Conservation (phyloP, 1,284 basidiomycete genomes). For the Naganishia sp. region DNA sequence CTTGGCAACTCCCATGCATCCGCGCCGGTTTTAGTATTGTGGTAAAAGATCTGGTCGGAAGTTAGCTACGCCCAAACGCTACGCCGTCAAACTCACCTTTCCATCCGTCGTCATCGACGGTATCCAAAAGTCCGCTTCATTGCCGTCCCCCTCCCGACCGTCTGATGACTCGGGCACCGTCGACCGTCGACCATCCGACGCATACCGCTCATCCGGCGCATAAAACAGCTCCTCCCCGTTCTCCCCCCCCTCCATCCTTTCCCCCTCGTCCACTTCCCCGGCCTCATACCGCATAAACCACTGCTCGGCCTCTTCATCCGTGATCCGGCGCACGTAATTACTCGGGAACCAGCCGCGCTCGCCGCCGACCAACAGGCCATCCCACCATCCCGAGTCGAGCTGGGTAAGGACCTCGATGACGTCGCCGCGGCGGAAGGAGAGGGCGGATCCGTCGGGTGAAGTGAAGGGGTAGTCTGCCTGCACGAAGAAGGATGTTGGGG, state of each 20-base stretch:
- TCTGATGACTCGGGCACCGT: not conserved
- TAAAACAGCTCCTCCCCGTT: constrained; percentile 19
- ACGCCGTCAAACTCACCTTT: constrained; percentile 44
- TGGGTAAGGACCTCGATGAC: constrained; percentile 91
- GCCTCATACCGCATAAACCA: constrained; percentile 53
- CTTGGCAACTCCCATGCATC: constrained; percentile 79
- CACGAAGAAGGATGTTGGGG: constrained; percentile 66
- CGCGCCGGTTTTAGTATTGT: constrained; percentile 87
- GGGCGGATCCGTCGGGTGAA: constrained; percentile 80
- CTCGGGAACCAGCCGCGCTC: constrained; percentile 93
- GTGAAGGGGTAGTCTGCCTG: constrained; percentile 89
- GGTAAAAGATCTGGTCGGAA: constrained; percentile 76
- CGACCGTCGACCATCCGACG: too few relatives aligned
- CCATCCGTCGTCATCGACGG: constrained; percentile 53
- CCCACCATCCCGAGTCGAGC: constrained; percentile 97
- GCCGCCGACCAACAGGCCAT: constrained; percentile 82
- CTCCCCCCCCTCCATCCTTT: constrained; percentile 29
- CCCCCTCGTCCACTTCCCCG: constrained; percentile 16
- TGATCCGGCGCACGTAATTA: constrained; percentile 83
- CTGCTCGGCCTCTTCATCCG: constrained; percentile 74
- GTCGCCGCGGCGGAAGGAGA: constrained; percentile 82
- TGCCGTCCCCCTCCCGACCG: constrained; percentile 31
- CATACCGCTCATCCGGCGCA: constrained; percentile 7
- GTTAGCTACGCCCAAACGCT: constrained; percentile 1
- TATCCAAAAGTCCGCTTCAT: constrained; percentile 55